Conservation (phyloP, 2,329 filamentous ascomycete species). For the Sporothrix globosa region DNA sequence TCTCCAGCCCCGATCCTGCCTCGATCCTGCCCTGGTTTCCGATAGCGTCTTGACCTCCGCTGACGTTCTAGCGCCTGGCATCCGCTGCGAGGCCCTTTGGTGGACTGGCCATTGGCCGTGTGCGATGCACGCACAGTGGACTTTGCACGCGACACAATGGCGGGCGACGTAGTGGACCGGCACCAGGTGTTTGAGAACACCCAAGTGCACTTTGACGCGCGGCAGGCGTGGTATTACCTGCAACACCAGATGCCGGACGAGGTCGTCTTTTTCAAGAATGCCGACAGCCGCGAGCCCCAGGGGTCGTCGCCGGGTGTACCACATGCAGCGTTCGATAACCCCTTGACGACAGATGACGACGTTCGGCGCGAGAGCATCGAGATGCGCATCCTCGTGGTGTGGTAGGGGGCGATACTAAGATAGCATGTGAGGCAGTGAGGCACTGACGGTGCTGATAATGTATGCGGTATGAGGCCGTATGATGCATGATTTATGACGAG, state of each 20-base stretch:
- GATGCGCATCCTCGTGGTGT: slow-evolving; percentile 35
- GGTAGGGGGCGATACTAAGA: slow-evolving; percentile 3
- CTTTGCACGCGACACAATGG: slow-evolving; percentile 36
- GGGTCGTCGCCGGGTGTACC: slow-evolving; percentile 33
- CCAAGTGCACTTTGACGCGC: slow-evolving; percentile 35
- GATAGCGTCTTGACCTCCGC: too few relatives aligned
- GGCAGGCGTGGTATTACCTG: slow-evolving; percentile 37
- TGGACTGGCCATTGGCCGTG: slow-evolving; percentile 38
- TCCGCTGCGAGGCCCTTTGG: slow-evolving; percentile 36
- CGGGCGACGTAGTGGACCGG: slow-evolving; percentile 37
- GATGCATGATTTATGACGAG: not conserved
- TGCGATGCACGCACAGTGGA: slow-evolving; percentile 37
- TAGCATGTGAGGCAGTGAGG: not conserved
- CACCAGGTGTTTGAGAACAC: slow-evolving; percentile 38
- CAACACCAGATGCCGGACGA: slow-evolving; percentile 35
- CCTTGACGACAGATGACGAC: slow-evolving; percentile 27
- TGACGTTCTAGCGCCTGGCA: slow-evolving; percentile 36
- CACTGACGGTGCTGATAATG: not conserved
- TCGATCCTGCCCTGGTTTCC: too few relatives aligned
- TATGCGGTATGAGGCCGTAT: not conserved
- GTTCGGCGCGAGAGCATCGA: slow-evolving; percentile 35
- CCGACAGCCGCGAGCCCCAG: slow-evolving; percentile 30
- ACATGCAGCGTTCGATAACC: slow-evolving; percentile 34
- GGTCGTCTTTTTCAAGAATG: slow-evolving; percentile 37
- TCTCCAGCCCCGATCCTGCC: too few relatives aligned